A percentile compares a stretch with the other conserved stretches of the same genome.
These are phyloP conservation scores for Fusarium piperis DNA, from an alignment of 2,329 filamentous ascomycete species.

Conservation along the genomic window DNA sequence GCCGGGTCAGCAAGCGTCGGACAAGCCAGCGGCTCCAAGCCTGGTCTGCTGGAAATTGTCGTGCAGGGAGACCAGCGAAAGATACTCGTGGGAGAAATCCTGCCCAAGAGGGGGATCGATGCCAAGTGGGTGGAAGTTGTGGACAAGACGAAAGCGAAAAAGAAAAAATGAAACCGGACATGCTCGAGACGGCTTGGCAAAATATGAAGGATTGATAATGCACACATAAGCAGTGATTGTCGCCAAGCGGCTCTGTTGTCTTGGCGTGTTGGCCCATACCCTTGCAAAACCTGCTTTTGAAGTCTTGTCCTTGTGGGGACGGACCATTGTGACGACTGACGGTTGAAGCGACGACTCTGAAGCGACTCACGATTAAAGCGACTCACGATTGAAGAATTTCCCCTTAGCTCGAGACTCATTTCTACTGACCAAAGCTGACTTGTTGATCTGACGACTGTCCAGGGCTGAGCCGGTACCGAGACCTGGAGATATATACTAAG, in stretches of 20 bases:
- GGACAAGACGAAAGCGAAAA: slow-evolving; percentile 36
- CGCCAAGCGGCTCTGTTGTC: not conserved
- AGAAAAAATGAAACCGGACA: slow-evolving; percentile 18
- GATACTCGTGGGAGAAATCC: slow-evolving; percentile 20
- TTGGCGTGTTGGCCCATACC: not conserved
- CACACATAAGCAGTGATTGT: not conserved
- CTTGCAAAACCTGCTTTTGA: not conserved
- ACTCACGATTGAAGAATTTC: too few relatives aligned
- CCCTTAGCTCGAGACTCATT: too few relatives aligned
- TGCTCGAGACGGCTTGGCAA: not conserved
- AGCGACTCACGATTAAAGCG: too few relatives aligned
- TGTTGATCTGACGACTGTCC: not conserved
- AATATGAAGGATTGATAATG: not conserved
- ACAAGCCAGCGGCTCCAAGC: slow-evolving; percentile 33
- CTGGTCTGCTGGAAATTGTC: slow-evolving; percentile 34
- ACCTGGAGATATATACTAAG: not conserved
- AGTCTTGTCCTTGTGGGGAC: too few relatives aligned
- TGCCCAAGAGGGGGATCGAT: slow-evolving; percentile 25
- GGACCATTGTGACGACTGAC: not conserved
- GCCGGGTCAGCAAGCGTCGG: slow-evolving; percentile 36
- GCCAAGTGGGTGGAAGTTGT: slow-evolving; percentile 35
- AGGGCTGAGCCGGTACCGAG: not conserved
- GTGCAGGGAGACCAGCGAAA: slow-evolving; percentile 37
- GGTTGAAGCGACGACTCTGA: too few relatives aligned
- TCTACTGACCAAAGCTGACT: not conserved